Percentiles rank a stretch among this genome's conserved stretches.
Evolutionary conservation across 2,329 filamentous ascomycete species (phyloP).

Genomic region (Fonsecaea pugnacius): DNA sequence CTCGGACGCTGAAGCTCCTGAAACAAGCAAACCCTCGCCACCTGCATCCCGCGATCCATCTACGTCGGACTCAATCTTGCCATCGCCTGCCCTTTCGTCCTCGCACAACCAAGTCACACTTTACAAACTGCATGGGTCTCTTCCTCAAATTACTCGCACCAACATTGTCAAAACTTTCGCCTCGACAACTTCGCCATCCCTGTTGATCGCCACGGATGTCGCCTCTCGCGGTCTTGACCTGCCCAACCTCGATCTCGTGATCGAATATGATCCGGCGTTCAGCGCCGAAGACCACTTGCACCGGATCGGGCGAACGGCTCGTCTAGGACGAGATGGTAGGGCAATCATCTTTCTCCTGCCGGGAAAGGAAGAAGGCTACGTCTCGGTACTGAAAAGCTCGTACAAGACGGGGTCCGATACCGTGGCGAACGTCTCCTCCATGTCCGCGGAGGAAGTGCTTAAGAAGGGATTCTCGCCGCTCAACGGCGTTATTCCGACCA

Average conservation of each 20-base stretch:
- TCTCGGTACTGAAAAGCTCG: constrained; percentile 74
- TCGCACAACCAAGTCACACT: constrained; percentile 77
- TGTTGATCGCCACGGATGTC: constrained; percentile 93
- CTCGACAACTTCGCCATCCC: constrained; percentile 71
- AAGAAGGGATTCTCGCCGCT: constrained; percentile 65
- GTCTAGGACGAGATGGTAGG: constrained; percentile 84
- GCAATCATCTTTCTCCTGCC: constrained; percentile 89
- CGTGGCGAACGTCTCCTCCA: constrained; percentile 60
- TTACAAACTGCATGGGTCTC: constrained; percentile 87
- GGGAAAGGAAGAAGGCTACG: constrained; percentile 89
- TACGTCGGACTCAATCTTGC: constrained; percentile 61
- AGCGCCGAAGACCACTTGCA: constrained; percentile 92
- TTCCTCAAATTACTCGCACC: constrained; percentile 84
- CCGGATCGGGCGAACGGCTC: constrained; percentile 89
- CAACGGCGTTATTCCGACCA: constrained; percentile 38
- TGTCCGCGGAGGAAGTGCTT: constrained; percentile 68
- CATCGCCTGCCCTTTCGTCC: constrained; percentile 73
- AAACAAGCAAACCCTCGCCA: constrained; percentile 12
- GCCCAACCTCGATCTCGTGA: constrained; percentile 88
- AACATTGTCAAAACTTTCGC: constrained; percentile 82
- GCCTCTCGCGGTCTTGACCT: constrained; percentile 94
- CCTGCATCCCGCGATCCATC: background rate
- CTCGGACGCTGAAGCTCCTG: constrained; percentile 28
- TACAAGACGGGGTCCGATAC: constrained; percentile 64
- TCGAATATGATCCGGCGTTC: constrained; percentile 96